A percentile compares a stretch with the other conserved stretches of the same genome.
These are phyloP conservation scores for Scenedesmus sp. DNA, from an alignment of 163 green algal species.

Conservation along the genomic window DNA sequence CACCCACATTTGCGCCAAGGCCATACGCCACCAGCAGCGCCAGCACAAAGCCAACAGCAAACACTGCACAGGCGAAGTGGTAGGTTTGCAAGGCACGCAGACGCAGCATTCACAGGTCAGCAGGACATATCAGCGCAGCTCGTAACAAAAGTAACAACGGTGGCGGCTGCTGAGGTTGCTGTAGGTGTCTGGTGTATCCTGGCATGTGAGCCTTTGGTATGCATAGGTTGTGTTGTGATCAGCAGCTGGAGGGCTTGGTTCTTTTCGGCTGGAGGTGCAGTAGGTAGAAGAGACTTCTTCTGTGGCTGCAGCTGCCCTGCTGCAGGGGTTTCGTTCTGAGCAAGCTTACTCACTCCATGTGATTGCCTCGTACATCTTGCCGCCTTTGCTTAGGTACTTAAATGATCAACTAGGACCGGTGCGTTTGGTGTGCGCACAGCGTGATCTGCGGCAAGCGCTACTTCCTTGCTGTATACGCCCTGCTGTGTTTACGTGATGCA, in stretches of 20 bases:
- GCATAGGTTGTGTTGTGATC: too few relatives aligned
- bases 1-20: conserved; percentile 58
- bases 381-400: background rate
- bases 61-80: conserved; percentile 8
- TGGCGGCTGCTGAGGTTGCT: too few relatives aligned
- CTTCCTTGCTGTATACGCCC: background rate
- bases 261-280: background rate
- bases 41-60: conserved; percentile 53
- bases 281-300: background rate
- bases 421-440: background rate
- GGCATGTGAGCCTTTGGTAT: too few relatives aligned
- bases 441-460: background rate
- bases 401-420: background rate
- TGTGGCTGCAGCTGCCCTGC: background rate
- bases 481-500: background rate
- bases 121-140: background rate
- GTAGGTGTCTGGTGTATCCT: too few relatives aligned
- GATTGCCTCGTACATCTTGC: conserved; percentile 7
- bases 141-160: too few relatives aligned
- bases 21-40: conserved; percentile 58
- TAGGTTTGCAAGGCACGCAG: background rate
- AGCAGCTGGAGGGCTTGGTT: background rate
- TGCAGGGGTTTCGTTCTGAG: too few relatives aligned
- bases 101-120: background rate
- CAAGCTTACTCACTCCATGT: conserved; percentile 39